These are phyloP conservation scores for Suillus brevipes DNA, from an alignment of 768 basidiomycete species.

Conservation along the genomic window DNA sequence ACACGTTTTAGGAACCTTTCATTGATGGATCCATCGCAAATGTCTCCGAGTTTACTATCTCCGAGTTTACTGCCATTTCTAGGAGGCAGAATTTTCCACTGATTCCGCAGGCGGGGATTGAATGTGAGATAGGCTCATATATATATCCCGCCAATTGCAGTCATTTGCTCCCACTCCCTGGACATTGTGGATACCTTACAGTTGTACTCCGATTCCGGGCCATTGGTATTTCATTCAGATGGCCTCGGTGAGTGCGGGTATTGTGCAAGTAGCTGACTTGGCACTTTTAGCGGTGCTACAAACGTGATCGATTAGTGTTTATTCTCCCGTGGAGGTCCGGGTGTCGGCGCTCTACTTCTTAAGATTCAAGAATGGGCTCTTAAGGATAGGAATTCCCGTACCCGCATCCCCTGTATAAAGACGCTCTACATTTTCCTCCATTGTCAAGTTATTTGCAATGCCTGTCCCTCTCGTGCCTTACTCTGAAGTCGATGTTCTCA, in stretches of 20 bases:
- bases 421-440: conserved; percentile 1
- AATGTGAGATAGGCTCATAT: neutral
- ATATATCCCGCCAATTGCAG: neutral
- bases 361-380: neutral
- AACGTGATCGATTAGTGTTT: neutral
- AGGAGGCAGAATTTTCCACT: neutral
- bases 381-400: neutral
- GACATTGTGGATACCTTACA: neutral
- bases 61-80: neutral
- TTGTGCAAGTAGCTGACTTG: neutral
- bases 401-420: conserved; percentile 9
- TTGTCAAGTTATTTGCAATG: neutral
- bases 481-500: conserved; percentile 40
- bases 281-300: neutral
- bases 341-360: too few species aligned
- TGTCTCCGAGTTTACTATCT: neutral
- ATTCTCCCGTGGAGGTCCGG: neutral
- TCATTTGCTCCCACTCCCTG: neutral
- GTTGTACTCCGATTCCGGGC: neutral
- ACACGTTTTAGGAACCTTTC: neutral
- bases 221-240: neutral
- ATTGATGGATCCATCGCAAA: neutral
- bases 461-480: conserved; percentile 8
- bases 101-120: neutral
- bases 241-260: too few species aligned